A percentile compares a stretch with the other conserved stretches of the same genome.
phyloP scores from a whole-genome alignment of 176 grass and related monocot genomes.

The Musa schizocarpa region DNA sequence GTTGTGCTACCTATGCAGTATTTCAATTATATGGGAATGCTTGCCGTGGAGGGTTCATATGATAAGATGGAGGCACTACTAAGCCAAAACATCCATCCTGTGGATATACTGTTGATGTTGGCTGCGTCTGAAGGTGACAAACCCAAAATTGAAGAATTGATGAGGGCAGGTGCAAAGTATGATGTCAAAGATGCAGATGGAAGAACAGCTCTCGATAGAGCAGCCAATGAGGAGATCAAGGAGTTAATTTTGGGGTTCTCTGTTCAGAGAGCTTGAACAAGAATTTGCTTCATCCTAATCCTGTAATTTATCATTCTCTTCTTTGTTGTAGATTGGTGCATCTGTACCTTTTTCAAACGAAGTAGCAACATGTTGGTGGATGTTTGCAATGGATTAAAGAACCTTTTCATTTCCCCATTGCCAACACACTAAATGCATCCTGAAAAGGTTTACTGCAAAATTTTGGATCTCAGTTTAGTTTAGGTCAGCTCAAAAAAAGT shows the following conservation, averaged over 20 bases:
- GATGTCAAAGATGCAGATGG: slow-evolving; percentile 80
- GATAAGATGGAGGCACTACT: slow-evolving; percentile 97
- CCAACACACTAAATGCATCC: not conserved
- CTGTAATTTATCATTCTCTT: not conserved
- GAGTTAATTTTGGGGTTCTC: slow-evolving; percentile 59
- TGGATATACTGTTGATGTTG: slow-evolving; percentile 85
- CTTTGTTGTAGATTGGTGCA: not conserved
- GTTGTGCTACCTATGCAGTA: slow-evolving; percentile 36
- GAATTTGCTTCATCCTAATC: not conserved
- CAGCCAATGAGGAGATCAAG: slow-evolving; percentile 44
- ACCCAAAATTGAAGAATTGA: slow-evolving; percentile 93
- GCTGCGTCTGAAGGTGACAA: slow-evolving; percentile 77
- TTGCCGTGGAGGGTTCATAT: slow-evolving; percentile 94
- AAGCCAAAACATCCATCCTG: slow-evolving; percentile 77
- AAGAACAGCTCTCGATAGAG: slow-evolving; percentile 70
- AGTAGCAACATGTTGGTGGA: not conserved
- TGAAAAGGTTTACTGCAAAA: too few relatives aligned
- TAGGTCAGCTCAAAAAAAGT: too few relatives aligned
- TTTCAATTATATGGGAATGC: slow-evolving; percentile 99
- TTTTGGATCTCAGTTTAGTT: too few relatives aligned
- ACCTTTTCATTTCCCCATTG: not conserved
- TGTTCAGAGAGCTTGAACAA: slow-evolving; percentile 30
- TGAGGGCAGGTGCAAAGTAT: slow-evolving; percentile 65
- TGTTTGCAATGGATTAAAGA: not conserved
- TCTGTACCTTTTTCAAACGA: not conserved